Evolutionary conservation across 306 rosid genomes (phyloP).

Genomic region (Hippophae tibetana): DNA sequence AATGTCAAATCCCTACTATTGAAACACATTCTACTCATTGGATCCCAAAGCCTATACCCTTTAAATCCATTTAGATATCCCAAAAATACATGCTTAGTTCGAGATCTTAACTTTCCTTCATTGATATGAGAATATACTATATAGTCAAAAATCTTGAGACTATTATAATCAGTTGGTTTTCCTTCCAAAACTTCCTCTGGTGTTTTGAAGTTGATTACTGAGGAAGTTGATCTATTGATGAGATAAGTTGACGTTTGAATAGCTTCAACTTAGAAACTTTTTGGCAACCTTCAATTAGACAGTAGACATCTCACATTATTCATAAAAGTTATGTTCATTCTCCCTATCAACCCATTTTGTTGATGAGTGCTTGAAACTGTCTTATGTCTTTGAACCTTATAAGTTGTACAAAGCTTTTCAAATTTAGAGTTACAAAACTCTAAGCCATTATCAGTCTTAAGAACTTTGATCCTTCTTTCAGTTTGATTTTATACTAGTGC

Average conservation of each 20-base stretch:
- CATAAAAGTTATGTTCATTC: not conserved
- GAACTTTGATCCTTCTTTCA: not conserved
- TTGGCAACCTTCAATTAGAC: not conserved
- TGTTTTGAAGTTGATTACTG: not conserved
- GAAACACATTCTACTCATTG: too few relatives aligned
- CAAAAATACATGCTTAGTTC: too few relatives aligned
- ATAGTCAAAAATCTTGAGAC: too few relatives aligned
- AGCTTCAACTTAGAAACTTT: not conserved
- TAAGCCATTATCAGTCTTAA: not conserved
- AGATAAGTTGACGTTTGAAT: not conserved
- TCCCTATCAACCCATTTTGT: not conserved
- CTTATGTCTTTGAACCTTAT: not conserved
- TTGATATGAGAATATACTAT: not conserved
- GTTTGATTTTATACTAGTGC: not conserved
- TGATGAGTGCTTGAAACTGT: not conserved
- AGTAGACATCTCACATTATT: not conserved
- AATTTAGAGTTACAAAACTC: not conserved
- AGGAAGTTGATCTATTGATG: not conserved
- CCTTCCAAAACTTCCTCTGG: not conserved
- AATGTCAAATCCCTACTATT: too few relatives aligned
- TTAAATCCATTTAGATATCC: too few relatives aligned
- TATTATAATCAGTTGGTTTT: too few relatives aligned
- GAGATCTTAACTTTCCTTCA: too few relatives aligned
- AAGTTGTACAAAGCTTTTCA: not conserved
- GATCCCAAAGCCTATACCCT: too few relatives aligned